A percentile compares a stretch with the other conserved stretches of the same genome.
phyloP scores from a whole-genome alignment of 164 flowering plant genomes.

The Cinnamomum micranthum region DNA sequence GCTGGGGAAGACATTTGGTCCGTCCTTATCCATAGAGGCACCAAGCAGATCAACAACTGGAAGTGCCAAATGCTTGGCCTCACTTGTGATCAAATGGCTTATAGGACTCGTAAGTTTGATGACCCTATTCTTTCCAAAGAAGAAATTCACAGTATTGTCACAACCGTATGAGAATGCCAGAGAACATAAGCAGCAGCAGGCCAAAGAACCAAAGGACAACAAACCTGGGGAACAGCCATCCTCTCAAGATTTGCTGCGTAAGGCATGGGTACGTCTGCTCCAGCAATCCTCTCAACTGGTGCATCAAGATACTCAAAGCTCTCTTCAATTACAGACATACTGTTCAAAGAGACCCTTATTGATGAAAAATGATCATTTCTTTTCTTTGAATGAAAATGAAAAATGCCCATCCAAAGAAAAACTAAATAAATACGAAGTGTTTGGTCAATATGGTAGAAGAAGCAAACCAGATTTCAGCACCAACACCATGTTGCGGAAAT shows the following conservation, averaged over 20 bases:
- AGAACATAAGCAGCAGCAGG: neutral
- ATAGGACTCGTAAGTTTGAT: neutral
- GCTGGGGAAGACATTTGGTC: neutral
- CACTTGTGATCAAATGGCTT: neutral
- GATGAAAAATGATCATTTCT: neutral
- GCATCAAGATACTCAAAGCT: slow-evolving; percentile 93
- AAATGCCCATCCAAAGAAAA: neutral
- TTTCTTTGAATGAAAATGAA: neutral
- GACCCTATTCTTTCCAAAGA: neutral
- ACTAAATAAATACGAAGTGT: neutral
- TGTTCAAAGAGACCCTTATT: slow-evolving; percentile 19
- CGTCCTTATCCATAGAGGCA: neutral
- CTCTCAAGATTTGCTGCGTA: slow-evolving; percentile 93
- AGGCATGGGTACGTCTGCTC: slow-evolving; percentile 95
- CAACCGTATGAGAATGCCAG: neutral
- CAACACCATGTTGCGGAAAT: slow-evolving; percentile 95
- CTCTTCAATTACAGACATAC: slow-evolving; percentile 80
- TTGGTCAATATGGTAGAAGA: neutral
- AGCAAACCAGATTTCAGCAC: slow-evolving; percentile 89
- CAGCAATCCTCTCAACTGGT: slow-evolving; percentile 84
- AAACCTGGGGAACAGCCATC: slow-evolving; percentile 89
- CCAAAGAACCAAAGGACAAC: neutral
- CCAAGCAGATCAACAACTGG: neutral
- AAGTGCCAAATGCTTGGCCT: neutral
- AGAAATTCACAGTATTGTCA: neutral